phyloP scores from a whole-genome alignment of 441 rosid genomes.

The Cnidoscolus chayamansa region DNA sequence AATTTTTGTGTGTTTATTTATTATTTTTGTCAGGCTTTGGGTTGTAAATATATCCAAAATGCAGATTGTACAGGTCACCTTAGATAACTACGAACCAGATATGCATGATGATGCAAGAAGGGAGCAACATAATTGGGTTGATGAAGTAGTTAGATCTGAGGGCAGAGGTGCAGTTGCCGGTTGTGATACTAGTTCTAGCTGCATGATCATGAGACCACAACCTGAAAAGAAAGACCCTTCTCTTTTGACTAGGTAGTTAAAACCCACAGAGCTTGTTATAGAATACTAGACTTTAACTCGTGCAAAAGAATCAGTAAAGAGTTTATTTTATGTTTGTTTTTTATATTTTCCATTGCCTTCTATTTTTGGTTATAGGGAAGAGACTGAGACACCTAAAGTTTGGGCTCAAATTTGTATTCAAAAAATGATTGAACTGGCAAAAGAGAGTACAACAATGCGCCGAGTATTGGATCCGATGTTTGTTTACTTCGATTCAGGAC shows the following conservation, averaged over 20 bases:
- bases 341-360: not conserved
- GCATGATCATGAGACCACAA: constrained; percentile 53
- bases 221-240: constrained; percentile 78
- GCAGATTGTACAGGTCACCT: constrained; percentile 75
- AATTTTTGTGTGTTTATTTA: not conserved
- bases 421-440: constrained; percentile 83
- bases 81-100: constrained; percentile 77
- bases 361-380: constrained; percentile 57
- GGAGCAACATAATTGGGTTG: constrained; percentile 82
- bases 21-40: constrained; percentile 3
- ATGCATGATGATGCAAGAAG: constrained; percentile 56
- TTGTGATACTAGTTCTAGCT: constrained; percentile 52
- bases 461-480: constrained; percentile 80
- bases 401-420: constrained; percentile 98
- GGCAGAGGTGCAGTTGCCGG: constrained; percentile 54
- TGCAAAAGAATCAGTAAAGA: too few species aligned
- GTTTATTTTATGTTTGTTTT: not conserved
- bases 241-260: constrained; percentile 64
- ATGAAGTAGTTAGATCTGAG: constrained; percentile 93
- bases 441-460: constrained; percentile 86
- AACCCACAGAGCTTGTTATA: not conserved
- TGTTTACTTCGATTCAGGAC: constrained; percentile 64
- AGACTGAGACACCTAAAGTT: constrained; percentile 71
- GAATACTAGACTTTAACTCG: too few species aligned
- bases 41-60: constrained; percentile 15